Evolutionary conservation across 2,329 filamentous ascomycete species (phyloP), one percentile per base, ranked within the genome.

Genomic region (Davidsoniella australis): DNA sequence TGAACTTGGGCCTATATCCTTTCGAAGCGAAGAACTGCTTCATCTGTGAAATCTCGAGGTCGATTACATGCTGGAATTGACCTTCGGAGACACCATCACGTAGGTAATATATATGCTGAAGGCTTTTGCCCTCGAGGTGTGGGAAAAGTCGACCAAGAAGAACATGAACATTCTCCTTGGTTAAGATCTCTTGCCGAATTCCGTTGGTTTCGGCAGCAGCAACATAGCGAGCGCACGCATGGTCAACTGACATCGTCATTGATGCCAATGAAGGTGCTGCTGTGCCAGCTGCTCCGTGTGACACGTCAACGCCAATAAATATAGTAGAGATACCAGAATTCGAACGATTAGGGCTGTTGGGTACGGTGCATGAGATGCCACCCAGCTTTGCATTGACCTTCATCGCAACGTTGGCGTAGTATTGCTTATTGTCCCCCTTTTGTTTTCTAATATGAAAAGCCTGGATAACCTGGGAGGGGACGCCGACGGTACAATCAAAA

Each of bases 371-470:
- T 1, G 86, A 95, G 0, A 76, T 73, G 5, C 91, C 91, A 12
- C 91, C 91, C 2, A 98, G 73, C 68, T 98, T 98, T 3, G 85
- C 83, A 58, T 98, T 96, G 56, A 98, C 78, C 68, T 98, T 98
- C 85, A 98, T 91, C 55, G 79, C 75, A 0, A 98, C 86, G 54
- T 98, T 98, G 1, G 85, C 91, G 58, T 85, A 82, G 64, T 96
- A 96, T 58, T 98, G 91, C 0, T 73, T 72, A 18, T 82, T 76
- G 17, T 9, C n/a, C 24, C 23, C 41, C 16, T 7, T 6, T 14
- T 38, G 38, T 14, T 75, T 76, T 60, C 81, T 82, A 1, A 89
- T 83, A 52, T 93, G 82, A 0, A 66, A 66, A 2, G 70, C 68
- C 55, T 87, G 80, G n/a, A 96, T 60, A 54, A 88, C 82, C 61